Percentiles rank a stretch among this genome's conserved stretches.
These are phyloP conservation scores for Erodium maritimum DNA, from an alignment of 345 rosid species.

Conservation along the genomic window DNA sequence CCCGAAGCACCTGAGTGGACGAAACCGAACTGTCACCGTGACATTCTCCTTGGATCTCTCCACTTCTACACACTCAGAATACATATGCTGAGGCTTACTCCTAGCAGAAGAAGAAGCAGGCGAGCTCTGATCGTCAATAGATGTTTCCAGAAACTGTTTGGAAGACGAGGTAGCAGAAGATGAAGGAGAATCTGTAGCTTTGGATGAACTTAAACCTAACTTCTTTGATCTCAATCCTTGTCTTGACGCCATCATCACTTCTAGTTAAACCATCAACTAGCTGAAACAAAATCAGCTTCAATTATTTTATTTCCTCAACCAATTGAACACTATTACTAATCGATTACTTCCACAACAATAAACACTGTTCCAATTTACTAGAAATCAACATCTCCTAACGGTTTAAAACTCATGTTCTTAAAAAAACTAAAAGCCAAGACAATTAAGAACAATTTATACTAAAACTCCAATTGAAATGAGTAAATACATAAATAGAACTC, in stretches of 20 bases:
- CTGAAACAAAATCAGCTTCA: constrained; percentile 12
- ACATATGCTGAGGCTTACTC: constrained; percentile 65
- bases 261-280: constrained; percentile 14
- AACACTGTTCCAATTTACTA: not conserved
- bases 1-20: constrained; percentile 67
- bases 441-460: not conserved
- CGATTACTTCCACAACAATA: not conserved
- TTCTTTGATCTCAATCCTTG: constrained; percentile 53
- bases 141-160: constrained; percentile 59
- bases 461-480: not conserved
- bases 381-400: not conserved
- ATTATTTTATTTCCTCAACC: not conserved
- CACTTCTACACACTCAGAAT: constrained; percentile 36
- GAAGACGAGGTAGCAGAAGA: constrained; percentile 91
- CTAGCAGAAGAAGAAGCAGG: constrained; percentile 92
- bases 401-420: no score
- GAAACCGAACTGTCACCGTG: constrained; percentile 91
- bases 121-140: constrained; percentile 80
- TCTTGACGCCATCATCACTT: constrained; percentile 56
- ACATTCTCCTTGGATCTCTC: constrained; percentile 80
- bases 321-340: not conserved
- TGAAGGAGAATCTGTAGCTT: constrained; percentile 62
- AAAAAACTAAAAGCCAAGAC: not conserved
- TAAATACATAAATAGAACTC: no score
- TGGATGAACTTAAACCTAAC: constrained; percentile 27